phyloP scores from a whole-genome alignment of 495 filamentous ascomycete genomes.

The Talaromyces liani region DNA sequence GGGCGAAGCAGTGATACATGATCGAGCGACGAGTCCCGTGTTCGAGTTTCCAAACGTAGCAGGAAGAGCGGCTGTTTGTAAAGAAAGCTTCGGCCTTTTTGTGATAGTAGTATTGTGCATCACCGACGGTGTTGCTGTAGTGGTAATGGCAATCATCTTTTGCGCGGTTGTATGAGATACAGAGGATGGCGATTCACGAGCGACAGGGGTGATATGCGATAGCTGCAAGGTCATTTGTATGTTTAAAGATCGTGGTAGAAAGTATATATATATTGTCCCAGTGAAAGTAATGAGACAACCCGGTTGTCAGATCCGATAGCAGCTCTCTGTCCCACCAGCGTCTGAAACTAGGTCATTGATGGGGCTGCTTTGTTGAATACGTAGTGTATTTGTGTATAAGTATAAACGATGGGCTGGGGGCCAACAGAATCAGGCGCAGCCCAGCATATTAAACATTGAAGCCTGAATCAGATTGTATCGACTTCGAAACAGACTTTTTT shows the following conservation, averaged over 20 bases:
- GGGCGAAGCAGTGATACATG: slow-evolving; percentile 59
- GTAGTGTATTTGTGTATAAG: neutral
- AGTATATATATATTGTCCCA: neutral
- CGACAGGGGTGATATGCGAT: slow-evolving; percentile 11
- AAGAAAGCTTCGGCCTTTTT: slow-evolving; percentile 68
- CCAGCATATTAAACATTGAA: neutral
- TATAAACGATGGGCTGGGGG: neutral
- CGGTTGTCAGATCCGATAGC: neutral
- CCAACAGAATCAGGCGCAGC: neutral
- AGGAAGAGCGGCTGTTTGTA: slow-evolving; percentile 58
- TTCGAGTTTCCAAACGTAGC: slow-evolving; percentile 46
- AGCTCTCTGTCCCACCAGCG: neutral
- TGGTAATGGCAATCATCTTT: slow-evolving; percentile 18
- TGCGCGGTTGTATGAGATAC: slow-evolving; percentile 11
- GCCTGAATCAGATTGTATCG: neutral
- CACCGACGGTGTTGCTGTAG: slow-evolving; percentile 24
- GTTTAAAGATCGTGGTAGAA: neutral
- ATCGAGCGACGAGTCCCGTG: slow-evolving; percentile 44
- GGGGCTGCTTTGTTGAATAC: neutral
- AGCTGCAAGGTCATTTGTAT: slow-evolving; percentile 4
- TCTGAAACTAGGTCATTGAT: neutral
- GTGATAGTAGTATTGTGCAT: slow-evolving; percentile 30
- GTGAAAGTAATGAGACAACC: neutral
- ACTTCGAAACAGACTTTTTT: neutral
- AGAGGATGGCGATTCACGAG: slow-evolving; percentile 20